phyloP scores from a whole-genome alignment of 208 protist genomes.

The Leishmania aethiopica region DNA sequence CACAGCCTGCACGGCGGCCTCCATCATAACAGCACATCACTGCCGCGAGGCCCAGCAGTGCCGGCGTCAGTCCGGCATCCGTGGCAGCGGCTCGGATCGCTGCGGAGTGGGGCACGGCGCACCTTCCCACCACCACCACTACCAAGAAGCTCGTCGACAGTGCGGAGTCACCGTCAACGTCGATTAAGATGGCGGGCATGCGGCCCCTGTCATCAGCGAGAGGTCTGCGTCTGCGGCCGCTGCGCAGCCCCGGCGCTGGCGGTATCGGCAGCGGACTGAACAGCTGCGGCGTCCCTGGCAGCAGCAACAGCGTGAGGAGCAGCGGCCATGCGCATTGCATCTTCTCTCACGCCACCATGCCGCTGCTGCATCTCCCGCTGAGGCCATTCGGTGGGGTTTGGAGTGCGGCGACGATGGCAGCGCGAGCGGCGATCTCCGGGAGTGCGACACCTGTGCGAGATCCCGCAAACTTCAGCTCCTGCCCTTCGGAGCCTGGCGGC shows the following conservation, averaged over 20 bases:
- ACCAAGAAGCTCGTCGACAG: not conserved
- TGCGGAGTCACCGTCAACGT: not conserved
- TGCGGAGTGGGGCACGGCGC: not conserved
- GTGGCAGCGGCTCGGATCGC: not conserved
- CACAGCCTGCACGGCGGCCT: not conserved
- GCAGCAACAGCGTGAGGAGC: not conserved
- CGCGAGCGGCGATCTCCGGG: not conserved
- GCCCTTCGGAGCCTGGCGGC: not conserved
- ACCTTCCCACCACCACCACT: not conserved
- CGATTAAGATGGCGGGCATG: not conserved
- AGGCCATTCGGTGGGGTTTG: not conserved
- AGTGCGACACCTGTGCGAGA: not conserved
- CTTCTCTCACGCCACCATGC: not conserved
- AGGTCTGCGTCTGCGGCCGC: not conserved
- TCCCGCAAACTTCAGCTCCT: not conserved
- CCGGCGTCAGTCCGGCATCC: not conserved
- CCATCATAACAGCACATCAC: not conserved
- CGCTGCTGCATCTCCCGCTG: not conserved
- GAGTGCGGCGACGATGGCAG: not conserved
- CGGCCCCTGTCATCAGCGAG: not conserved
- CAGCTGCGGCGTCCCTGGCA: not conserved
- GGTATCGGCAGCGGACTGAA: conserved; percentile 2
- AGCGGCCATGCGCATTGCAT: not conserved
- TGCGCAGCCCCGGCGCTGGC: not conserved
- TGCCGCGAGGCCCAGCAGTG: not conserved